Base-by-base conservation (phyloP, 495 filamentous ascomycete species). In the Immersiella caudata region DNA sequence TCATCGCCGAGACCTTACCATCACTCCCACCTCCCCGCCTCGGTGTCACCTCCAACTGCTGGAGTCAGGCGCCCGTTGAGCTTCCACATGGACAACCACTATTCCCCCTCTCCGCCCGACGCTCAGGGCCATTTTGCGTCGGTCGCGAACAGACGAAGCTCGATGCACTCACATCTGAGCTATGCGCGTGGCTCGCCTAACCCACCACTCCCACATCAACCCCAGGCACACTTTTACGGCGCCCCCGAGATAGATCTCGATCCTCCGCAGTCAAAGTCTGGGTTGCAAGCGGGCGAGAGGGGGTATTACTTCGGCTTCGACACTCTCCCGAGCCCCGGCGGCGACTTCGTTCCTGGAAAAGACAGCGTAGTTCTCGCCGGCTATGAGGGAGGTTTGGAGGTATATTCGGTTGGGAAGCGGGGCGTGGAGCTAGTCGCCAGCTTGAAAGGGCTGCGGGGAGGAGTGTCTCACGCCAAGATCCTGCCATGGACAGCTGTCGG, bases 301-400 rank as follows among this genome's bases (percentile, higher is more conserved):
- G 89, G 90, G 14, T 91, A 88, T 51, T 91, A 87, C 73, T 95
- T 92, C 72, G 87, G 88, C n/a, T 93, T 94, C 70, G 93, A 95
- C 73, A 85, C 79, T 18, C 78, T 95, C 21, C 78, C 85, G 2
- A 82, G 79, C 52, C 75, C 81, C 9, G 76, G 82, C 60, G 68
- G 78, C 72, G 78, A 86, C 74, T 77, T 77, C 69, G 56, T 80
- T 2, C 78, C 82, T 33, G 82, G 84, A 40, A 84, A 83, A 33
- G 86, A 89, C 58, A 91, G 86, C 71, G 91, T 93, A 25, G 79
- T 94, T 50, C 74, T 96, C 0, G 84, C 91, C 21, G 93, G 93
- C 7, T 92, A 88, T 60, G 88, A 95, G 70, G 87, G 91, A 26
- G 86, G 86, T 0, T 72, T 96, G 59, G 89, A 95, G 62, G 83